Evolutionary conservation across 1,284 basidiomycete genomes (phyloP).

Genomic region (Cryptococcus sp.): DNA sequence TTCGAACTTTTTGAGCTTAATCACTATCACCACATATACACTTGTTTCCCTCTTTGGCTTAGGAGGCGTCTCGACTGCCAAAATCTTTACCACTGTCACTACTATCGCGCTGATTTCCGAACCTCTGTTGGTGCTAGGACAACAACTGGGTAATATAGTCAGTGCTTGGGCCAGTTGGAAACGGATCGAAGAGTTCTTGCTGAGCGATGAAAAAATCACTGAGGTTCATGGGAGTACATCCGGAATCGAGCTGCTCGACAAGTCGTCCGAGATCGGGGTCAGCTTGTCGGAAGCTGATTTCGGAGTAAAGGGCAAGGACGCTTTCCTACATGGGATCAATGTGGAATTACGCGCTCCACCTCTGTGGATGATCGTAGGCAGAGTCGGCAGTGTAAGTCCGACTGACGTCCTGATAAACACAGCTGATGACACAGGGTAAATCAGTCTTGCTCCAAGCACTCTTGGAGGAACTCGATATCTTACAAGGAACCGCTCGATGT

Average conservation of each 20-base stretch:
- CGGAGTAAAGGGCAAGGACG: constrained; percentile 53
- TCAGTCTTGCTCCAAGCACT: constrained; percentile 59
- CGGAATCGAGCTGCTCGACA: background rate
- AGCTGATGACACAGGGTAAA: constrained; percentile 54
- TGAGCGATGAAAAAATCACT: constrained; percentile 65
- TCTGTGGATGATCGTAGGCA: constrained; percentile 19
- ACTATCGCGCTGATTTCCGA: constrained; percentile 14
- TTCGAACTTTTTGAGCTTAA: constrained; percentile 10
- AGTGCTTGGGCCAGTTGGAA: constrained; percentile 49
- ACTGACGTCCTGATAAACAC: no score
- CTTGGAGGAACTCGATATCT: constrained; percentile 58
- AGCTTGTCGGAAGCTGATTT: constrained; percentile 31
- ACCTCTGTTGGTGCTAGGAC: constrained; percentile 15
- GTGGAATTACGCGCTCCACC: constrained; percentile 48
- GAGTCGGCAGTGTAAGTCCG: constrained; percentile 18
- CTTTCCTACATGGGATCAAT: constrained; percentile 63
- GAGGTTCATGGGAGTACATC: background rate
- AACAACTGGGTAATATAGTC: constrained; percentile 9
- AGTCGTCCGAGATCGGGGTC: constrained; percentile 50
- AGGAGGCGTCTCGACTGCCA: constrained; percentile 11
- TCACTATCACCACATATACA: constrained; percentile 17
- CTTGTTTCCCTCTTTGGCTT: constrained; percentile 10
- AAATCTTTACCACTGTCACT: constrained; percentile 19
- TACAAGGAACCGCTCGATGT: constrained; percentile 55
- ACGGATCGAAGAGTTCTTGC: constrained; percentile 70